Conservation (phyloP, 2,329 filamentous ascomycete species). For the Cercospora sp. region DNA sequence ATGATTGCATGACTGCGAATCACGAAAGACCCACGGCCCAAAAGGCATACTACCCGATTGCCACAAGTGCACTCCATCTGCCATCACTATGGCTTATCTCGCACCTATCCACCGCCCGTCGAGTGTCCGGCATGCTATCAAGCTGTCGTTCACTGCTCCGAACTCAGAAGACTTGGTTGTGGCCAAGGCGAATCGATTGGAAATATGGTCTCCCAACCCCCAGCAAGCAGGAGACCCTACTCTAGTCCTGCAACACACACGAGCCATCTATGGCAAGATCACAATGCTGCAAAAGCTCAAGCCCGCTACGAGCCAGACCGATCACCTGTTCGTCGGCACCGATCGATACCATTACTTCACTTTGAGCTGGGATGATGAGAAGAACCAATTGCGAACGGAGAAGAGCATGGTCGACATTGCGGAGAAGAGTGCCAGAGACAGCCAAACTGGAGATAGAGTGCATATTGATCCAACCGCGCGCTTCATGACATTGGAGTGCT, state of each 20-base stretch:
- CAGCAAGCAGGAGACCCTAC: conserved; percentile 57
- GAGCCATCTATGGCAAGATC: conserved; percentile 79
- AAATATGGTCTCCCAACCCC: conserved; percentile 65
- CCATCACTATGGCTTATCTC: conserved; percentile 77
- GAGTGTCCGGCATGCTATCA: conserved; percentile 85
- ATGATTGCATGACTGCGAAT: not conserved
- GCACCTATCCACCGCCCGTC: conserved; percentile 91
- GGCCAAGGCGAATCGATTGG: conserved; percentile 81
- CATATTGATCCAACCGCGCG: conserved; percentile 77
- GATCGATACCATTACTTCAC: conserved; percentile 91
- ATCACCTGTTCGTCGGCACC: conserved; percentile 90
- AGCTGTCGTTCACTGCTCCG: conserved; percentile 70
- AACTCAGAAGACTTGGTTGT: conserved; percentile 81
- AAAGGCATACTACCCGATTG: conserved; percentile 2
- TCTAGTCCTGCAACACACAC: conserved; percentile 66
- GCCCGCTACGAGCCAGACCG: conserved; percentile 70
- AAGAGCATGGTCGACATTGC: conserved; percentile 62
- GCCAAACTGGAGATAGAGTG: conserved; percentile 79
- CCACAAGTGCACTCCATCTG: conserved; percentile 4
- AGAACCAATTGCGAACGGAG: conserved; percentile 56
- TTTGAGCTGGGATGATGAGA: conserved; percentile 71
- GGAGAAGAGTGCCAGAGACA: conserved; percentile 66
- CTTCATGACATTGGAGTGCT: conserved; percentile 67
- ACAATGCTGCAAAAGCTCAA: conserved; percentile 80
- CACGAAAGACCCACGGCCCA: not conserved